Conservation (phyloP, 805 yeast genomes). For the Metschnikowia proteae region DNA sequence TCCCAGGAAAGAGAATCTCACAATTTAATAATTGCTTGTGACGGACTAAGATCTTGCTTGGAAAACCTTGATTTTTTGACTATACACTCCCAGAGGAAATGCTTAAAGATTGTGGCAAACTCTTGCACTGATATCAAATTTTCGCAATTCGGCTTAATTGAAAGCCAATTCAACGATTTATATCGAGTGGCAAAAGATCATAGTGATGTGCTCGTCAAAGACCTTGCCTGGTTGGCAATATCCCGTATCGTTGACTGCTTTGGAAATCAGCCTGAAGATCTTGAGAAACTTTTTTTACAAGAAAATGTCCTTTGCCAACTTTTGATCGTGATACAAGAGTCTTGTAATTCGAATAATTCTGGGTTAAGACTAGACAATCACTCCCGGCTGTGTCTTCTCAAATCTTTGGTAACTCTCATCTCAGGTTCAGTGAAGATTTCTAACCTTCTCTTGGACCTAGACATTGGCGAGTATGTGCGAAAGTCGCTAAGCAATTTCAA, state of each 20-base stretch:
- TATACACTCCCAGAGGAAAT: conserved; percentile 81
- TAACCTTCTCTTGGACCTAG: conserved; percentile 44
- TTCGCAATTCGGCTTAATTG: conserved; percentile 45
- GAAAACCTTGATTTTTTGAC: conserved; percentile 85
- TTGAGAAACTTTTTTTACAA: conserved; percentile 41
- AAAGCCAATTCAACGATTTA: conserved; percentile 56
- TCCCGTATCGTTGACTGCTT: conserved; percentile 55
- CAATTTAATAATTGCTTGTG: conserved; percentile 49
- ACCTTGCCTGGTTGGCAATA: conserved; percentile 62
- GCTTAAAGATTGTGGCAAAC: conserved; percentile 68
- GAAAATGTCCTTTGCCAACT: conserved; percentile 9
- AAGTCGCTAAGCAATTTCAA: conserved; percentile 51
- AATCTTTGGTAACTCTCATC: conserved; percentile 44
- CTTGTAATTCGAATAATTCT: conserved; percentile 14
- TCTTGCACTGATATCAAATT: conserved; percentile 50
- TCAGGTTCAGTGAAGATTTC: conserved; percentile 41
- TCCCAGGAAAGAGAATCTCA: conserved; percentile 52
- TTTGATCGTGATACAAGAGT: conserved; percentile 10
- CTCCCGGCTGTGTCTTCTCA: conserved; percentile 24
- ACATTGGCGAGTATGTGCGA: conserved; percentile 45
- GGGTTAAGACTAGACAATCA: conserved; percentile 11
- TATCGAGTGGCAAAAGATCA: conserved; percentile 52
- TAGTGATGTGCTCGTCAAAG: conserved; percentile 57
- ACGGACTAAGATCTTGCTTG: conserved; percentile 63
- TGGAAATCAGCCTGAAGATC: conserved; percentile 35